Conservation (phyloP, 768 basidiomycete genomes). For the Boletus subparvulus region DNA sequence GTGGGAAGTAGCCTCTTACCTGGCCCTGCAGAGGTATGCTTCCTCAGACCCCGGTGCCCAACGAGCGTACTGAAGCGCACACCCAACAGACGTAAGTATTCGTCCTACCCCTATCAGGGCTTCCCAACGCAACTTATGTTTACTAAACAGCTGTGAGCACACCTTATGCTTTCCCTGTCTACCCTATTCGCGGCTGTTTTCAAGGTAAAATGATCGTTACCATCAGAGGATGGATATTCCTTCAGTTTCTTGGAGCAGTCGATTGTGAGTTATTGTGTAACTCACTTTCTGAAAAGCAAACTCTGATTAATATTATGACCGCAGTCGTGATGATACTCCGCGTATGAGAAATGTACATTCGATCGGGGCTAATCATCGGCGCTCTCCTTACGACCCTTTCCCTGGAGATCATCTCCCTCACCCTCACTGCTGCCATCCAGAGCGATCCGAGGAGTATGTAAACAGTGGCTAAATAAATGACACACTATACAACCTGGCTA, state of each 20-base stretch:
- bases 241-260: not conserved
- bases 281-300: not conserved
- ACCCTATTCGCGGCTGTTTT: not conserved
- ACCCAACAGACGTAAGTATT: not conserved
- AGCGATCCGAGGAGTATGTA: not conserved
- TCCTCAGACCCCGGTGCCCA: not conserved
- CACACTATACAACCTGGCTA: not conserved
- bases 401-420: not conserved
- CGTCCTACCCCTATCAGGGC: not conserved
- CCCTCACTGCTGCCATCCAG: not conserved
- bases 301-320: not conserved
- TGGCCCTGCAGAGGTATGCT: conserved; percentile 1
- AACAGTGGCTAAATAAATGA: not conserved
- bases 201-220: not conserved
- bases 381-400: not conserved
- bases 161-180: not conserved
- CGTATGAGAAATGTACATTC: not conserved
- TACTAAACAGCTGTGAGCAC: conserved; percentile 1
- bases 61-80: not conserved
- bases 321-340: conserved; percentile 5
- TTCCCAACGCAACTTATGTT: not conserved
- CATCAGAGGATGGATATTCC: not conserved
- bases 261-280: not conserved
- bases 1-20: conserved; percentile 11
- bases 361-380: not conserved